These are phyloP conservation scores for Sclerotiophoma versabilis DNA, from an alignment of 2,329 filamentous ascomycete species.

Conservation along the genomic window DNA sequence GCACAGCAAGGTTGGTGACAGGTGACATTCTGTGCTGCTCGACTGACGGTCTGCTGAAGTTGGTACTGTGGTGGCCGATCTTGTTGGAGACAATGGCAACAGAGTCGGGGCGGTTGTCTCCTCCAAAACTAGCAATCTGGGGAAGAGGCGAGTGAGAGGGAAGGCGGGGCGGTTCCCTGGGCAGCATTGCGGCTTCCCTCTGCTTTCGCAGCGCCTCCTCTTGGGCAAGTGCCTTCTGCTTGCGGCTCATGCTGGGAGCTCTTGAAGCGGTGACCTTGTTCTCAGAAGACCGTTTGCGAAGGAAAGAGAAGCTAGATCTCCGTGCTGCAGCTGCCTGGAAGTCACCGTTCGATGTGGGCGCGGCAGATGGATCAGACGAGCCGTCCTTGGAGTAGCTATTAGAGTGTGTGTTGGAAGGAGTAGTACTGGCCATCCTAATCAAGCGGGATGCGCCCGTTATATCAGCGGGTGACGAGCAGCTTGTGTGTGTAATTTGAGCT, in stretches of 20 bases:
- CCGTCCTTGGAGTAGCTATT: conserved; percentile 30
- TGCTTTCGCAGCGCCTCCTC: conserved; percentile 63
- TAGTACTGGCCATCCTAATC: conserved; percentile 38
- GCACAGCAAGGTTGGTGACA: conserved; percentile 23
- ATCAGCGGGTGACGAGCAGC: conserved; percentile 20
- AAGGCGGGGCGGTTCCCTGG: conserved; percentile 66
- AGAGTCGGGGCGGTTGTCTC: conserved; percentile 69
- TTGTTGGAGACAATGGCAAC: conserved; percentile 67
- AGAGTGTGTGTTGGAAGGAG: conserved; percentile 24
- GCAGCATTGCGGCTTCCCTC: conserved; percentile 62
- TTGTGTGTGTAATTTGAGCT: conserved; percentile 36
- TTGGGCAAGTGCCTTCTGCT: conserved; percentile 58
- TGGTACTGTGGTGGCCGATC: conserved; percentile 49
- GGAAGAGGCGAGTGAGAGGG: conserved; percentile 57
- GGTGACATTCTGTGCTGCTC: conserved; percentile 50
- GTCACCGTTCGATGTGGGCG: conserved; percentile 11
- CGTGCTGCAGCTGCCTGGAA: conserved; percentile 18
- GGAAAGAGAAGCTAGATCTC: conserved; percentile 18
- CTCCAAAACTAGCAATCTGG: conserved; percentile 65
- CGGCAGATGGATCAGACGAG: conserved; percentile 38
- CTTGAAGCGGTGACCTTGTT: conserved; percentile 14
- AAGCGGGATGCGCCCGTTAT: conserved; percentile 34
- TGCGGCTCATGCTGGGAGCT: conserved; percentile 59
- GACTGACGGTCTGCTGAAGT: conserved; percentile 48
- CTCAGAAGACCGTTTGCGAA: conserved; percentile 17